These are phyloP conservation scores for Annona cherimola DNA, from an alignment of 164 flowering plant genomes.

Conservation along the genomic window DNA sequence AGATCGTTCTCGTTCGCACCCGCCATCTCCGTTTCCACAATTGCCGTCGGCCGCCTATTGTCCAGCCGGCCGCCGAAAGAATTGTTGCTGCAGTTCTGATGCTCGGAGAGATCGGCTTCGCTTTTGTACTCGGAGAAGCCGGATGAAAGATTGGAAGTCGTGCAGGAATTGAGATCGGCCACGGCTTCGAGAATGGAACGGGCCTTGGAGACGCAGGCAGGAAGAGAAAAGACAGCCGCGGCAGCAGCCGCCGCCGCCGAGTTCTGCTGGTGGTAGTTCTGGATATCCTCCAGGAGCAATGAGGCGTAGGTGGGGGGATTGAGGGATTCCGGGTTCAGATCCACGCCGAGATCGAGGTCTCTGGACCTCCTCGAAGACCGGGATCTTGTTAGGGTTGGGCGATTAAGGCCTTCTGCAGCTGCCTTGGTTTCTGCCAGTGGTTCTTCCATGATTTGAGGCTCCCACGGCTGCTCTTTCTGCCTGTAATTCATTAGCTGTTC, in stretches of 20 bases:
- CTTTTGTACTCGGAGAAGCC: slow-evolving; percentile 31
- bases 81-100: slow-evolving; percentile 9
- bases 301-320: no score
- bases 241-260: no score
- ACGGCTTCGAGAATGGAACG: slow-evolving; percentile 90
- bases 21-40: slow-evolving; percentile 56
- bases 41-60: slow-evolving; percentile 29
- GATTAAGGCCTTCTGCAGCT: slow-evolving; percentile 6
- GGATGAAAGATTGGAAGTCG: slow-evolving; percentile 32
- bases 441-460: slow-evolving; percentile 16
- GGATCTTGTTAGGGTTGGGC: no score
- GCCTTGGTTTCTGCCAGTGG: slow-evolving; percentile 12
- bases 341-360: no score
- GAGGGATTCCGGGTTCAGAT: no score
- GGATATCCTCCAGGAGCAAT: no score
- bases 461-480: slow-evolving; percentile 14
- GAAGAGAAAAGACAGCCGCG: slow-evolving; percentile 45
- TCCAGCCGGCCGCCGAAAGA: slow-evolving; percentile 7
- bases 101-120: slow-evolving; percentile 16
- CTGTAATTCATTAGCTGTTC: slow-evolving; percentile 8
- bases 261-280: no score
- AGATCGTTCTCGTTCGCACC: slow-evolving; percentile 40
- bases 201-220: slow-evolving; percentile 78
- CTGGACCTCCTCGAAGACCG: no score
- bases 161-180: slow-evolving; percentile 79